phyloP scores from a whole-genome alignment of 2,329 filamentous ascomycete species.

The Colletotrichum brevisporum region DNA sequence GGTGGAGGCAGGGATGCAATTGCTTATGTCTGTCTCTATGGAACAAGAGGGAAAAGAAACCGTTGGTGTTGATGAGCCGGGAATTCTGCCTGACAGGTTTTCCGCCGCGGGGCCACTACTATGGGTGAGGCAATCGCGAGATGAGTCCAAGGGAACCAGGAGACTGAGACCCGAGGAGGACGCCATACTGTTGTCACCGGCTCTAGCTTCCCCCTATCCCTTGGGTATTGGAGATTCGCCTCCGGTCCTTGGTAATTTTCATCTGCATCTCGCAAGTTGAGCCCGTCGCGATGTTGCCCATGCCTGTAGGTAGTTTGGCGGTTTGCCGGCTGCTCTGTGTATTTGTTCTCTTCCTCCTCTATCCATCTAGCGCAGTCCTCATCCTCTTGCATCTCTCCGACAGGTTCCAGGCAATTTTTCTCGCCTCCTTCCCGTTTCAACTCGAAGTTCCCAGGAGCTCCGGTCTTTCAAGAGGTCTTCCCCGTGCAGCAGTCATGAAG shows the following conservation, averaged over 20 bases:
- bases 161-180: constrained; percentile 31
- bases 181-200: constrained; percentile 19
- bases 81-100: neutral
- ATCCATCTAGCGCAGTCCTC: constrained; percentile 33
- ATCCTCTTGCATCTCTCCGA: constrained; percentile 36
- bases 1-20: constrained; percentile 35
- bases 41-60: constrained; percentile 25
- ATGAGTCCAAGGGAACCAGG: constrained; percentile 39
- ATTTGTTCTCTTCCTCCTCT: constrained; percentile 3
- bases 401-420: constrained; percentile 33
- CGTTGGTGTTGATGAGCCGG: neutral
- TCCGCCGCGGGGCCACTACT: constrained; percentile 17
- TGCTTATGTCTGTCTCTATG: constrained; percentile 34
- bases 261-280: neutral
- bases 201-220: constrained; percentile 24
- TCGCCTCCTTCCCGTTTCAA: constrained; percentile 28
- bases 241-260: constrained; percentile 5
- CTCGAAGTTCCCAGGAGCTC: constrained; percentile 21
- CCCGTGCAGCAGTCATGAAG: constrained; percentile 34
- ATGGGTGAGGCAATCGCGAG: constrained; percentile 38
- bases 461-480: constrained; percentile 20
- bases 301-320: constrained; percentile 19
- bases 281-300: neutral
- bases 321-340: neutral
- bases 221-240: constrained; percentile 18